These are phyloP conservation scores for Globisporangium cederbergense DNA, from an alignment of 352 stramenopile species.

Conservation along the genomic window DNA sequence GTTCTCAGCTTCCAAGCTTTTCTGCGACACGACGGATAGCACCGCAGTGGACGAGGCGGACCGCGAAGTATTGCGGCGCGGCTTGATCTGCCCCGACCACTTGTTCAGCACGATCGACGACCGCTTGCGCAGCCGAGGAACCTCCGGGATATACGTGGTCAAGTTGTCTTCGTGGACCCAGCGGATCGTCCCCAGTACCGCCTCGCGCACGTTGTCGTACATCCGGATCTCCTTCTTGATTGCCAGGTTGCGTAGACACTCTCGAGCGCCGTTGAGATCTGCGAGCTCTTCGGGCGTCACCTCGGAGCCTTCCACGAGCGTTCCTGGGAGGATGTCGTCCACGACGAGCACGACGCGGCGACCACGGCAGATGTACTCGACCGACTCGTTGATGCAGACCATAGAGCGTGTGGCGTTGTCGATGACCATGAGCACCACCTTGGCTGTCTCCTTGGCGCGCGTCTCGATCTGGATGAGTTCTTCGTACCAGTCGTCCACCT, in stretches of 20 bases:
- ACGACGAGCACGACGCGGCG: conserved; percentile 77
- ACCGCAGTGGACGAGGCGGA: conserved; percentile 61
- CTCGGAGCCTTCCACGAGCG: conserved; percentile 42
- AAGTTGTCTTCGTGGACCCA: conserved; percentile 52
- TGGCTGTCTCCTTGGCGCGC: conserved; percentile 74
- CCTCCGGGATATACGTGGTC: conserved; percentile 34
- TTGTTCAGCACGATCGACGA: conserved; percentile 76
- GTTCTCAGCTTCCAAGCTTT: conserved; percentile 28
- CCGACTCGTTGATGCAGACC: conserved; percentile 84
- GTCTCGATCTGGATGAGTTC: conserved; percentile 83
- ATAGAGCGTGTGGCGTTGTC: conserved; percentile 75
- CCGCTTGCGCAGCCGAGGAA: conserved; percentile 62
- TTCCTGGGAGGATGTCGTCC: conserved; percentile 60
- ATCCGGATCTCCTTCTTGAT: conserved; percentile 40
- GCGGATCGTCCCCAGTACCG: conserved; percentile 42
- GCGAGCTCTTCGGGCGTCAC: conserved; percentile 64
- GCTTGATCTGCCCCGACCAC: conserved; percentile 53
- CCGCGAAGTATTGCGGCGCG: conserved; percentile 46
- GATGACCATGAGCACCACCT: conserved; percentile 86
- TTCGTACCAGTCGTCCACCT: conserved; percentile 88
- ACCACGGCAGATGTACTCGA: conserved; percentile 83
- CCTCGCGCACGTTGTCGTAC: conserved; percentile 45
- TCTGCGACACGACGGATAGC: conserved; percentile 35
- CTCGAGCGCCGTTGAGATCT: conserved; percentile 78
- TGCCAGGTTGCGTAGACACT: conserved; percentile 72